Percentiles rank a stretch among this genome's conserved stretches.
phyloP scores from a whole-genome alignment of 768 basidiomycete species.

The Filobasidium wieringae region DNA sequence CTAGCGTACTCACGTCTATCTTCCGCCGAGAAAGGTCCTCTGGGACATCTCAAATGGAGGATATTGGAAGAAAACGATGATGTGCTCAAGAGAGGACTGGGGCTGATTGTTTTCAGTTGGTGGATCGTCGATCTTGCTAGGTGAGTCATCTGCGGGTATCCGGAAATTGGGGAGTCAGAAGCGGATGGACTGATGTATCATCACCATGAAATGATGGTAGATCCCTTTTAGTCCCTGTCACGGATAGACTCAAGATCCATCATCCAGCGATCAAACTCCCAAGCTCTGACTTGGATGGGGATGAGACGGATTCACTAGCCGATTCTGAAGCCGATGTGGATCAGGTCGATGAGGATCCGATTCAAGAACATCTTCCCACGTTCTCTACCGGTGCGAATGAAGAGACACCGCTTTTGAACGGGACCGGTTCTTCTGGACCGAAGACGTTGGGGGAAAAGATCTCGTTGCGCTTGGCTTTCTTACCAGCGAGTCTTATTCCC shows the following conservation, averaged over 20 bases:
- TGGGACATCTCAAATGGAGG: conserved; percentile 31
- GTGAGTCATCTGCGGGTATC: conserved; percentile 16
- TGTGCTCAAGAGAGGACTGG: conserved; percentile 18
- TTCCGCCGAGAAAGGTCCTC: conserved; percentile 2
- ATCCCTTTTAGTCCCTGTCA: background rate
- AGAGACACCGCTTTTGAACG: background rate
- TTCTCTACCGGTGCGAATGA: no score
- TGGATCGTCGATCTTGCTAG: conserved; percentile 24
- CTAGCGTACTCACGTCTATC: conserved; percentile 9
- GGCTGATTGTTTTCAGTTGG: conserved; percentile 30
- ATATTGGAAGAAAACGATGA: conserved; percentile 19
- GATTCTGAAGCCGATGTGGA: no score
- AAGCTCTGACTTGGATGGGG: background rate
- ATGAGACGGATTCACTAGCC: no score
- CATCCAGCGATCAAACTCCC: background rate
- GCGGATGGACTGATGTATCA: background rate
- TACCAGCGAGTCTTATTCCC: conserved; percentile 21
- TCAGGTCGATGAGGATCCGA: background rate
- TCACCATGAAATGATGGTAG: background rate
- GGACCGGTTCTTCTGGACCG: no score
- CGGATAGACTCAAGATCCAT: background rate
- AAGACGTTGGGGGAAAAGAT: background rate
- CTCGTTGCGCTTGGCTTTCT: conserved; percentile 7
- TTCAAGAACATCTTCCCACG: background rate
- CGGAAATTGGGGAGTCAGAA: background rate